phyloP scores from a whole-genome alignment of 306 rosid species.

The Senna siamea region DNA sequence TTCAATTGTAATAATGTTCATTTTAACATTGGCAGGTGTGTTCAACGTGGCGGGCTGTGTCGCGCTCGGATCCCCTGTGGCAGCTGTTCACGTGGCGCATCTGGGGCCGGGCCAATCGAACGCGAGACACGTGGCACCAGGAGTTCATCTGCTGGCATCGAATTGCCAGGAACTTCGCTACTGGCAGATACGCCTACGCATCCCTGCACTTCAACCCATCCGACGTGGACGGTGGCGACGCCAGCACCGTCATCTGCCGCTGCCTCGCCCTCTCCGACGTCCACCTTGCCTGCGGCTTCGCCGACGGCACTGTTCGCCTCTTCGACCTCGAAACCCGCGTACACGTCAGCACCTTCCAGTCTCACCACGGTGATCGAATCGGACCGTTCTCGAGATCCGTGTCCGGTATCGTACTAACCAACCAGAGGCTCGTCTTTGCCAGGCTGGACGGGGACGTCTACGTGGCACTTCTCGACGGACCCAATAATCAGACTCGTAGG shows the following conservation, averaged over 20 bases:
- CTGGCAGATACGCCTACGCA: conserved; percentile 3
- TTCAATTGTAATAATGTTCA: too few relatives aligned
- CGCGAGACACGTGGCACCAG: conserved; percentile 61
- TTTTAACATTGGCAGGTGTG: conserved; percentile 67
- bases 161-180: conserved; percentile 61
- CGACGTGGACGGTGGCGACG: conserved; percentile 45
- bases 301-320: conserved; percentile 80
- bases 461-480: conserved; percentile 40
- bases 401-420: conserved; percentile 57
- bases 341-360: conserved; percentile 59
- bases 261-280: conserved; percentile 72
- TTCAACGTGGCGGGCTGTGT: conserved; percentile 80
- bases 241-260: conserved; percentile 57
- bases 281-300: conserved; percentile 77
- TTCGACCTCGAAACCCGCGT: conserved; percentile 50
- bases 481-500: neutral
- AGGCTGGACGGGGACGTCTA: conserved; percentile 69
- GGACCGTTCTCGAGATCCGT: conserved; percentile 72
- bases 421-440: conserved; percentile 48
- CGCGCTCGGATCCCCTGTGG: conserved; percentile 75
- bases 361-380: conserved; percentile 43
- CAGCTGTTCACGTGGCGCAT: conserved; percentile 49
- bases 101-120: conserved; percentile 64
- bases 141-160: conserved; percentile 78
- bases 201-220: conserved; percentile 51